Percentiles rank a stretch among this genome's conserved stretches.
phyloP scores from a whole-genome alignment of 1,284 basidiomycete genomes.

The Cutaneotrichosporon cutaneum region DNA sequence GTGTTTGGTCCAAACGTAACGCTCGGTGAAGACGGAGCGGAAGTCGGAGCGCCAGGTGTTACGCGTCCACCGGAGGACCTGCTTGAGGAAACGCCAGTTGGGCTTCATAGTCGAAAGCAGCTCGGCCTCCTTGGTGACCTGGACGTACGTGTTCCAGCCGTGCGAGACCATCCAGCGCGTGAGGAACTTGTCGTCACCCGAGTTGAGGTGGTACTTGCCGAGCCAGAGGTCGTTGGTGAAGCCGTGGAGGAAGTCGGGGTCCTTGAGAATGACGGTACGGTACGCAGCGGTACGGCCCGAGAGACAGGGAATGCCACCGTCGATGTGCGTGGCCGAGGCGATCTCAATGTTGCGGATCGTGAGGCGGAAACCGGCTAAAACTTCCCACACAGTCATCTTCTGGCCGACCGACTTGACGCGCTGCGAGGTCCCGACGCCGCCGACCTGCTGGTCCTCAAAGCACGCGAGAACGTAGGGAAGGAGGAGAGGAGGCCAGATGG shows the following conservation, averaged over 20 bases:
- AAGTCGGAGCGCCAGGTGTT: conserved; percentile 91
- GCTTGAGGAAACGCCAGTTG: conserved; percentile 90
- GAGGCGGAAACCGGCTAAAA: conserved; percentile 84
- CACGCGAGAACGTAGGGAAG: conserved; percentile 80
- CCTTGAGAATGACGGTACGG: conserved; percentile 87
- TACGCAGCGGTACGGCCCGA: conserved; percentile 89
- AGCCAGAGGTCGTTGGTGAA: conserved; percentile 93
- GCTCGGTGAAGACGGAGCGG: conserved; percentile 80
- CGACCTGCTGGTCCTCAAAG: conserved; percentile 89
- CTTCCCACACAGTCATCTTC: conserved; percentile 87
- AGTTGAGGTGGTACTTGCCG: conserved; percentile 87
- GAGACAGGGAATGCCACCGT: conserved; percentile 84
- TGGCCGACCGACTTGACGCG: conserved; percentile 75
- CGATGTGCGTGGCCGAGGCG: conserved; percentile 80
- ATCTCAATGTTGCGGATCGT: conserved; percentile 93
- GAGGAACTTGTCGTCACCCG: conserved; percentile 88
- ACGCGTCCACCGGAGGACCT: conserved; percentile 85
- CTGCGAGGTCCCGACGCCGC: conserved; percentile 86
- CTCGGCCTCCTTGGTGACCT: conserved; percentile 85
- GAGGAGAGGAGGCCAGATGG: conserved; percentile 87
- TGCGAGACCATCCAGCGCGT: conserved; percentile 95
- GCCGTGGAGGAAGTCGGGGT: conserved; percentile 84
- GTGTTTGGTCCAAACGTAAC: conserved; percentile 80
- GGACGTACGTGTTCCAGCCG: conserved; percentile 89
- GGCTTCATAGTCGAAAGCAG: conserved; percentile 91